Conservation (phyloP, 257 asterid species). For the Solanum tarapatanum region DNA sequence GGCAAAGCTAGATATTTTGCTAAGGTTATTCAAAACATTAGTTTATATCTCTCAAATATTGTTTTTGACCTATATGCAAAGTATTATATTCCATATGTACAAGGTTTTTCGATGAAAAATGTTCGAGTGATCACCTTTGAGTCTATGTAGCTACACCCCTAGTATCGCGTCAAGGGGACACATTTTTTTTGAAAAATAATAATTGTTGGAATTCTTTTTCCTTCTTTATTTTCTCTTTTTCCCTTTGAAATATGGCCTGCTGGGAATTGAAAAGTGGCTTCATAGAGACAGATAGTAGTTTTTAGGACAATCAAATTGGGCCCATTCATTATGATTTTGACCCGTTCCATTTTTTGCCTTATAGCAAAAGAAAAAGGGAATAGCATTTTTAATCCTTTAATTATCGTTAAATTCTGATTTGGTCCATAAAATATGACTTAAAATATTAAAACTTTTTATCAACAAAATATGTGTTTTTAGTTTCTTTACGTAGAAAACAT, state of each 20-base stretch:
- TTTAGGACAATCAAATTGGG: not conserved
- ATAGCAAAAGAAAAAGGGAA: not conserved
- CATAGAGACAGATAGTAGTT: not conserved
- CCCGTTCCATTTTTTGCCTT: not conserved
- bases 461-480: not conserved
- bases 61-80: no score
- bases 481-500: not conserved
- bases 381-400: not conserved
- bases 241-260: not conserved
- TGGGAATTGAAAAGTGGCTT: not conserved
- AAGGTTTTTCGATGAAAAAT: no score
- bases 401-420: not conserved
- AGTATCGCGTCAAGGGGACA: not conserved
- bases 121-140: not conserved
- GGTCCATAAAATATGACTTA: not conserved
- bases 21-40: fast-evolving
- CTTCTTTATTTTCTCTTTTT: not conserved
- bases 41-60: no score
- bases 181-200: not conserved
- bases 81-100: not conserved
- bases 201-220: not conserved
- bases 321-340: not conserved
- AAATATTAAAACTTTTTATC: not conserved
- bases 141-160: no score
- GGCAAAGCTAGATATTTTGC: not conserved